Conservation (phyloP, 1,139 yeast genomes). For the Taiozyma onychis region DNA sequence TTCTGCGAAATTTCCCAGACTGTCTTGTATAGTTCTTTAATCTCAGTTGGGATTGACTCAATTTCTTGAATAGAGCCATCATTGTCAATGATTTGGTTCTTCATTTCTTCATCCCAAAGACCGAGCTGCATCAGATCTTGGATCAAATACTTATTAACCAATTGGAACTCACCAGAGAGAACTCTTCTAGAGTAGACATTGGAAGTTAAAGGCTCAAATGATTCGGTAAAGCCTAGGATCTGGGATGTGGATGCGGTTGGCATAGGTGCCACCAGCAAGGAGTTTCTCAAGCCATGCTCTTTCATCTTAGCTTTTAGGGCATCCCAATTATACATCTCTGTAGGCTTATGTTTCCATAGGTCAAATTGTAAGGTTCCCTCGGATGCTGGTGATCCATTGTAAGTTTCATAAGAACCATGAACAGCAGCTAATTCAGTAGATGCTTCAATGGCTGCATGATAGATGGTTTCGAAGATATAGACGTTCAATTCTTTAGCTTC, state of each 20-base stretch:
- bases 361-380: constrained; percentile 74
- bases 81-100: constrained; percentile 67
- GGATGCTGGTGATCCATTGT: constrained; percentile 78
- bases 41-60: constrained; percentile 65
- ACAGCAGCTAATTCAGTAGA: constrained; percentile 65
- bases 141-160: constrained; percentile 77
- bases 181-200: constrained; percentile 84
- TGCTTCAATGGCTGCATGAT: constrained; percentile 80
- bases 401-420: constrained; percentile 62
- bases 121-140: constrained; percentile 79
- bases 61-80: constrained; percentile 85
- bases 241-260: constrained; percentile 96
- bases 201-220: constrained; percentile 88
- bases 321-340: constrained; percentile 60
- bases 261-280: constrained; percentile 86
- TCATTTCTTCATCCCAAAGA: constrained; percentile 74
- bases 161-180: constrained; percentile 81
- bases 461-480: constrained; percentile 84
- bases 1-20: constrained; percentile 96
- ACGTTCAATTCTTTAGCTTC: constrained; percentile 69
- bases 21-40: constrained; percentile 80
- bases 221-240: constrained; percentile 81
- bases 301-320: constrained; percentile 50
- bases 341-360: constrained; percentile 50
- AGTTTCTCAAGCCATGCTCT: constrained; percentile 68